Evolutionary conservation across 1,139 yeast species (phyloP).

Genomic region (Zygoascus meyerae): DNA sequence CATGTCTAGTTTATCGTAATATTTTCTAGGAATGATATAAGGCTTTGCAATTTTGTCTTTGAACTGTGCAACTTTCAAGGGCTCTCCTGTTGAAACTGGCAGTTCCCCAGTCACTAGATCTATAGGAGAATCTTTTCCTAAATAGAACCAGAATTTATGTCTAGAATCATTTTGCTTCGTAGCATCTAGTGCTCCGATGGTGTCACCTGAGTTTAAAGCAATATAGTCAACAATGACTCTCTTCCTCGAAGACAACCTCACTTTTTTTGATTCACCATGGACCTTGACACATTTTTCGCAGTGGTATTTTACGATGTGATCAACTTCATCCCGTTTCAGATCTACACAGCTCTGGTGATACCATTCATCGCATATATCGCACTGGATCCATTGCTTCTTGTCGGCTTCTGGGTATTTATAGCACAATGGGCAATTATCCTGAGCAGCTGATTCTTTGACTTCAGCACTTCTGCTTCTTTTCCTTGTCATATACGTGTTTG

Average conservation of each 20-base stretch:
- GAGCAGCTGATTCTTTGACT: too few relatives aligned
- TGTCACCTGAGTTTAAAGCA: slow-evolving; percentile 73
- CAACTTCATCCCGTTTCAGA: slow-evolving; percentile 37
- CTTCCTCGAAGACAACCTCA: slow-evolving; percentile 53
- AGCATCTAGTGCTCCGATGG: slow-evolving; percentile 30
- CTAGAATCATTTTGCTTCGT: background rate
- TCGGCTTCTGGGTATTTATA: background rate
- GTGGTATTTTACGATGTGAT: slow-evolving; percentile 47
- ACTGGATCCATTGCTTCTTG: slow-evolving; percentile 48
- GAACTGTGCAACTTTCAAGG: slow-evolving; percentile 16
- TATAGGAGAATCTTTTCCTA: slow-evolving; percentile 7
- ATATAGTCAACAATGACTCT: slow-evolving; percentile 61
- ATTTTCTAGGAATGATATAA: slow-evolving; percentile 33
- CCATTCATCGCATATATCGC: slow-evolving; percentile 59
- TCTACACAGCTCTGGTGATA: slow-evolving; percentile 51
- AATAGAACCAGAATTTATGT: background rate
- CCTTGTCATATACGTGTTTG: too few relatives aligned
- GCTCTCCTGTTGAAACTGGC: slow-evolving; percentile 13
- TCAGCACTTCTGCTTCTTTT: too few relatives aligned
- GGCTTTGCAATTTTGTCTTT: slow-evolving; percentile 37
- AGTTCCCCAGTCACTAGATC: slow-evolving; percentile 16
- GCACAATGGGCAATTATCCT: background rate
- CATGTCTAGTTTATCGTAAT: slow-evolving; percentile 38
- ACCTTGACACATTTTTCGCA: slow-evolving; percentile 44
- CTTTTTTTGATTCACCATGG: slow-evolving; percentile 50